Base-by-base conservation (phyloP, 176 grass and related monocot genomes). In the Cenchrus americanus region DNA sequence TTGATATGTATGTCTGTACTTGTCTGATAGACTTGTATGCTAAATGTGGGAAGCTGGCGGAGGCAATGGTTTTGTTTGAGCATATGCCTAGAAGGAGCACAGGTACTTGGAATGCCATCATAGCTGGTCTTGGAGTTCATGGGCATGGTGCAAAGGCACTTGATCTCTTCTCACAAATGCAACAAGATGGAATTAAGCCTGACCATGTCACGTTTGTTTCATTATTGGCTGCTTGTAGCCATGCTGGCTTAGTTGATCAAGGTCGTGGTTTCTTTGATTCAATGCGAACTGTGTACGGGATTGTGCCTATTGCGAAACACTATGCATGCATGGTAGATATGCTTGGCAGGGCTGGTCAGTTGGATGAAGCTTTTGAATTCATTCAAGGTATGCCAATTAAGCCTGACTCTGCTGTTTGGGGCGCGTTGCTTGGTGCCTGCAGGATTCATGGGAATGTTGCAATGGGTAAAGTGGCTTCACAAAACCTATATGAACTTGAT, bases 181-280 rank as follows among this genome's bases (percentile, higher is more conserved):
- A 83, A 75, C 83, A 92, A 59, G 82, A 94, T 81, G 87, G 89
- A 65, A 75, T 88, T 76, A 92, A 86, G 37, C 92, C 92, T 41
- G 92, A 94, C 75, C 82, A 92, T 63, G 85, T 94, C 75, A 94
- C 92, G 1, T 92, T 92, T 90, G 87, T 92, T 85, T 94, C 92
- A 51, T 65, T 94, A 44, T 80, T 94, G 79, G 80, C 92, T n/a
- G 82, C 92, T 12, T 94, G 87, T 68, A 94, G 92, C 76, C 92
- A 94, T 64, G 69, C 89, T 72, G 89, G 92, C 9, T 90, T 94
- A 80, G 89, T 94, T 57, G 92, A 94, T 74, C 85, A 86, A 21
- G 92, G 92, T n/a, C 79, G 37, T 12, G 50, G 62, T 85, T 94
- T 81, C 82, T 94, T 94, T 49, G 62, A 89, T 64, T 64, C 62